A percentile compares a stretch with the other conserved stretches of the same genome.
These are phyloP conservation scores for Boletellus sp. DNA, from an alignment of 768 basidiomycete genomes.

Conservation along the genomic window DNA sequence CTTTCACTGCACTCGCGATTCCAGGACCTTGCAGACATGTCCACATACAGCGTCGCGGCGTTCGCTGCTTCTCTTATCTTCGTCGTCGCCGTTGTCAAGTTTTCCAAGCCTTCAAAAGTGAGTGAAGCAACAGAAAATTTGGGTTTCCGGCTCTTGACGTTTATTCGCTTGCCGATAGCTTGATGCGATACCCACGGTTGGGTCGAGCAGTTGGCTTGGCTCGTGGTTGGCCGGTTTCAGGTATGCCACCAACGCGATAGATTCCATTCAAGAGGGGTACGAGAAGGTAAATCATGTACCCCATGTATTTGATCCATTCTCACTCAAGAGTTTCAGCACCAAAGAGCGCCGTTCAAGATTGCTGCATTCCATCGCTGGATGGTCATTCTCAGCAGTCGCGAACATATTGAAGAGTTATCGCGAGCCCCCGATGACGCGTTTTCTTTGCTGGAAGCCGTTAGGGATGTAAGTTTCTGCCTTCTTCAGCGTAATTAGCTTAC, in stretches of 20 bases:
- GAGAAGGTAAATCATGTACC: neutral
- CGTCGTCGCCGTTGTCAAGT: neutral
- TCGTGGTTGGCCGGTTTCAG: neutral
- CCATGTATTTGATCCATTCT: too few relatives aligned
- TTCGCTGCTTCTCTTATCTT: neutral
- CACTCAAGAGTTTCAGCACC: conserved; percentile 17
- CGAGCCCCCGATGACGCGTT: conserved; percentile 39
- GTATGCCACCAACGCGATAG: neutral
- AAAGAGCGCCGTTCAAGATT: conserved; percentile 28
- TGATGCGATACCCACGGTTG: neutral
- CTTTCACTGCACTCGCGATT: too few relatives aligned
- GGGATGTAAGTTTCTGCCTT: conserved; percentile 30
- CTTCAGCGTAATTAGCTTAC: neutral
- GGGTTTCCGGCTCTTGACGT: neutral
- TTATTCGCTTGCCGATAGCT: conserved; percentile 4
- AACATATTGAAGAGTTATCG: conserved; percentile 36
- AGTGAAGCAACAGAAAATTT: neutral
- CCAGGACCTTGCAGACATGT: too few relatives aligned
- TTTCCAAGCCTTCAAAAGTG: neutral
- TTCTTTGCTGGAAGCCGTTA: conserved; percentile 11
- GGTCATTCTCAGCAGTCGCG: conserved; percentile 32
- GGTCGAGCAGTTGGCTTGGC: neutral
- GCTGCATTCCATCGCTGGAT: conserved; percentile 32
- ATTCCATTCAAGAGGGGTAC: neutral
- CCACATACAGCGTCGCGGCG: too few relatives aligned